A percentile compares a stretch with the other conserved stretches of the same genome.
These are phyloP conservation scores for Phialocephala subalpina DNA, from an alignment of 2,329 filamentous ascomycete genomes.

Conservation along the genomic window DNA sequence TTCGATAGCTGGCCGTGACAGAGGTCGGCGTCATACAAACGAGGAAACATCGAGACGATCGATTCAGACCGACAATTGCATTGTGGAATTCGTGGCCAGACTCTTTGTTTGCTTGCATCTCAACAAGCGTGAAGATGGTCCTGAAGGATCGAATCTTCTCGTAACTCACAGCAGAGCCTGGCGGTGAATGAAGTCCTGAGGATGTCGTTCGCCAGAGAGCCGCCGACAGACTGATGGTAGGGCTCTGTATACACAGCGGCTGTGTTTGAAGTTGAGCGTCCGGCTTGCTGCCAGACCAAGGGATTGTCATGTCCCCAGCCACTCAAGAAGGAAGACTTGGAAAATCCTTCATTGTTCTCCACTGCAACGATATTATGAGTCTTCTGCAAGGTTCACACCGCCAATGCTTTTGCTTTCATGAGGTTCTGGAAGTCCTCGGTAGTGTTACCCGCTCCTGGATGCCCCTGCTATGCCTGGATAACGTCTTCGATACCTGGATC, in stretches of 20 bases:
- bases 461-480: constrained; percentile 16
- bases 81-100: constrained; percentile 4
- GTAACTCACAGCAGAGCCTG: constrained; percentile 21
- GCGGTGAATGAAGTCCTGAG: constrained; percentile 30
- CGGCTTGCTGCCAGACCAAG: constrained; percentile 10
- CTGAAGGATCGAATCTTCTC: constrained; percentile 13
- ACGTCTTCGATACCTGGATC: constrained; percentile 23
- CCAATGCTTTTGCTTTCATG: constrained; percentile 8
- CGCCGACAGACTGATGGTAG: constrained; percentile 6
- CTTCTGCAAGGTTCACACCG: constrained; percentile 36
- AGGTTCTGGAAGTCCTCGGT: constrained; percentile 19
- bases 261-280: constrained; percentile 18
- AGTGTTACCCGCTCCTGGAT: constrained; percentile 8
- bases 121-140: not conserved
- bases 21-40: constrained; percentile 28
- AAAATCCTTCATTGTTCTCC: constrained; percentile 28
- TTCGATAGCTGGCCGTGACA: constrained; percentile 20
- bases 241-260: not conserved
- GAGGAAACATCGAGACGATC: constrained; percentile 24
- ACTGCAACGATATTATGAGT: constrained; percentile 20
- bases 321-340: constrained; percentile 27
- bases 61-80: constrained; percentile 13
- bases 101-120: constrained; percentile 26
- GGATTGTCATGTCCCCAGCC: constrained; percentile 29
- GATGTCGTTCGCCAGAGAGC: constrained; percentile 19